These are phyloP conservation scores for Zasmidium cellare DNA, from an alignment of 2,329 filamentous ascomycete species.

Conservation along the genomic window DNA sequence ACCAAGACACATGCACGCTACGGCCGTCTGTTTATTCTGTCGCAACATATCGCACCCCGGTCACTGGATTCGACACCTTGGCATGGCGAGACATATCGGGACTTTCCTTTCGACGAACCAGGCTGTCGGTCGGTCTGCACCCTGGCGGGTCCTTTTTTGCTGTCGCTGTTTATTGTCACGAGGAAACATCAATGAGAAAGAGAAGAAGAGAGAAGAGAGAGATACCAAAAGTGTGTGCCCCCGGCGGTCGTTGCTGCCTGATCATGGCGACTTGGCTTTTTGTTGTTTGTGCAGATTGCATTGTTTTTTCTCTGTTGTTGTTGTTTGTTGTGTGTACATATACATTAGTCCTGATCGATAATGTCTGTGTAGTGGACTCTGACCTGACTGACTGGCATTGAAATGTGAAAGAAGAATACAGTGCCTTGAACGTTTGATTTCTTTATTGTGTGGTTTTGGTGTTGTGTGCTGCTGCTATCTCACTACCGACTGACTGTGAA, in stretches of 20 bases:
- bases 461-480: no score
- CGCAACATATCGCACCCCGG: background rate
- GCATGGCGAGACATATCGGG: no score
- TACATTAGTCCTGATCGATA: background rate
- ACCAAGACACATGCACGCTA: background rate
- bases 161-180: background rate
- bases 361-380: slow-evolving; percentile 4
- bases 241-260: no score
- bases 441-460: no score
- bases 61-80: background rate
- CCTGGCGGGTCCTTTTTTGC: no score
- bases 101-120: no score
- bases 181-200: background rate
- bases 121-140: no score
- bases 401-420: background rate
- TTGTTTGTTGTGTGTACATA: slow-evolving; percentile 2
- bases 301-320: background rate
- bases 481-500: no score
- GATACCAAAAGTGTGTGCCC: background rate
- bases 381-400: background rate
- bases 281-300: background rate
- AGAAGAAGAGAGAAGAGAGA: background rate
- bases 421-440: no score
- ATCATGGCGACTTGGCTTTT: background rate
- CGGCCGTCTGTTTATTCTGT: background rate